phyloP scores from a whole-genome alignment of 1,139 yeast species.

The Pichia sp. region DNA sequence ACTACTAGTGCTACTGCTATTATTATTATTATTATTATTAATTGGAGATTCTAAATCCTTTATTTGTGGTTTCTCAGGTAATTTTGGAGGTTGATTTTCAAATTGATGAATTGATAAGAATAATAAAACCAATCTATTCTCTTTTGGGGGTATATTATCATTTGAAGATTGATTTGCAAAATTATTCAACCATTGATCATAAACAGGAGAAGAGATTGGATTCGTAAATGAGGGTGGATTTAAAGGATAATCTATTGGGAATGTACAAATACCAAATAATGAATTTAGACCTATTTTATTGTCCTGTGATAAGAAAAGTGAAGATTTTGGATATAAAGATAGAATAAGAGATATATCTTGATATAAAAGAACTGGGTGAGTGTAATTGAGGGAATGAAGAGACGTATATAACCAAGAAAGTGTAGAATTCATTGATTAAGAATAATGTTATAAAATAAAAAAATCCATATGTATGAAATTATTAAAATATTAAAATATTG shows the following conservation, averaged over 20 bases:
- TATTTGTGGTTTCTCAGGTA: neutral
- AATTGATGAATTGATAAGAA: neutral
- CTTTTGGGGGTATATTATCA: conserved; percentile 19
- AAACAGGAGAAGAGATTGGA: conserved; percentile 36
- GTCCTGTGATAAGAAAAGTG: neutral
- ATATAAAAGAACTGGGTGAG: neutral
- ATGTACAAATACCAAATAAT: conserved; percentile 33
- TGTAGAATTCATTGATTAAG: neutral
- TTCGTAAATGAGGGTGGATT: conserved; percentile 42
- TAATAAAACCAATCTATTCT: conserved; percentile 33
- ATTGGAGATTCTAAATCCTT: too few relatives aligned
- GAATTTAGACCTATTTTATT: conserved; percentile 24
- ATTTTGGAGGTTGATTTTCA: neutral
- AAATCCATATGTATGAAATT: too few relatives aligned
- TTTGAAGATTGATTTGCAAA: conserved; percentile 20
- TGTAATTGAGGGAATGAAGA: neutral
- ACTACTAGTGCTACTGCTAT: too few relatives aligned
- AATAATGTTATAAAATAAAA: too few relatives aligned
- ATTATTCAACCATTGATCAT: conserved; percentile 48
- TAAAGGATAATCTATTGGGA: conserved; percentile 65
- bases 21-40: too few relatives aligned
- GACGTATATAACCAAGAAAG: neutral
- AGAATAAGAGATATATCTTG: conserved; percentile 5
- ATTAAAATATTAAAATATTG: too few relatives aligned
- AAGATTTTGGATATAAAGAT: neutral